Conservation (phyloP, 1,284 basidiomycete genomes). For the Rugosomyces carneus region DNA sequence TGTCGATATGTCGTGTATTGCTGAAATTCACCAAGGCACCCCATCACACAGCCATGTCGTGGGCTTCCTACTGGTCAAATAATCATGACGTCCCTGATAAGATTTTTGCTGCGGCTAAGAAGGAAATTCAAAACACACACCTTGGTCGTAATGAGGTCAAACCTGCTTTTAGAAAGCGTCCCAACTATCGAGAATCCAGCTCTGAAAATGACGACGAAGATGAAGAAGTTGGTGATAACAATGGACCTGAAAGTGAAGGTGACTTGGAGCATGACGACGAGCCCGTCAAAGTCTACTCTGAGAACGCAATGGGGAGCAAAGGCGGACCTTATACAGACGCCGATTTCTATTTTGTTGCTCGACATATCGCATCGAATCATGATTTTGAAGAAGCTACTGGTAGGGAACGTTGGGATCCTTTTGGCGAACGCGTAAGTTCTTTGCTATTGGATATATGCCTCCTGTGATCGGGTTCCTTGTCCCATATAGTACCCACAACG, state of each 20-base stretch:
- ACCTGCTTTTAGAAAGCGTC: constrained; percentile 19
- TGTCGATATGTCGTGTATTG: background rate
- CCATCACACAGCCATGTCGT: constrained; percentile 51
- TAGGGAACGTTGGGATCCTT: constrained; percentile 48
- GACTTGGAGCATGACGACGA: background rate
- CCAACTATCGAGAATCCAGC: constrained; percentile 34
- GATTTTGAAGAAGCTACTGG: constrained; percentile 37
- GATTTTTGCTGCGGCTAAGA: constrained; percentile 47
- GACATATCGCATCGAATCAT: constrained; percentile 43
- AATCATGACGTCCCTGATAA: constrained; percentile 59
- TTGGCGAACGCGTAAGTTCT: constrained; percentile 38
- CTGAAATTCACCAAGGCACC: constrained; percentile 39
- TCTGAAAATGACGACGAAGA: constrained; percentile 31
- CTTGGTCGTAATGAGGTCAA: constrained; percentile 20
- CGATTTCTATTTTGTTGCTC: constrained; percentile 53
- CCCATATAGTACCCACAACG: constrained; percentile 41
- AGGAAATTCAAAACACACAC: constrained; percentile 29
- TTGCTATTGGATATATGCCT: background rate
- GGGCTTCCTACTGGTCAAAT: constrained; percentile 56
- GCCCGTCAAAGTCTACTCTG: constrained; percentile 31
- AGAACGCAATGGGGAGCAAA: constrained; percentile 45
- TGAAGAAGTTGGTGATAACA: constrained; percentile 26
- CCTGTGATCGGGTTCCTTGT: background rate
- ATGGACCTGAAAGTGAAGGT: constrained; percentile 12
- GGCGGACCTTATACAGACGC: constrained; percentile 45